Base-by-base conservation (phyloP, 176 grass and related monocot genomes). In the Eragrostis curvula region DNA sequence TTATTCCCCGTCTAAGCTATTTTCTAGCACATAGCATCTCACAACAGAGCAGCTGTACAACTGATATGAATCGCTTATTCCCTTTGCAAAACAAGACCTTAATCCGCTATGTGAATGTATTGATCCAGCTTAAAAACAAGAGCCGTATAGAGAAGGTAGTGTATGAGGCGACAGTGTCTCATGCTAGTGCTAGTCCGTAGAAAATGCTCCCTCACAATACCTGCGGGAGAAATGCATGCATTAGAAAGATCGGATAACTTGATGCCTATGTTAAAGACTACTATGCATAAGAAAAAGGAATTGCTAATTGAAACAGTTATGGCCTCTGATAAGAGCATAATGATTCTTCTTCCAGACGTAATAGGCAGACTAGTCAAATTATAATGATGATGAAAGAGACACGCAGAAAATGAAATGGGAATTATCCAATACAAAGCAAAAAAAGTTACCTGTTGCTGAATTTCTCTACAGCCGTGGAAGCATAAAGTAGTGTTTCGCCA, bases 171-270 rank as follows among this genome's bases (percentile, higher is more conserved):
- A 14, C 5, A 46, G 13, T 44, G 46, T 80, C 44, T 65, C 17
- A 47, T 58, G 28, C 49, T 32, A 41, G 47, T 81, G 72, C 41
- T 83, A 97, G 44, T 91, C 95, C 69, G 91, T 73, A 45, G 92
- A 97, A 68, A 97, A 97, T 66, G 83, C 90, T 71, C 95, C 92
- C 43, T 97, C 90, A 29, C 92, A 97, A 80, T 97, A 97, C 90
- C 92, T 97, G 89, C 15, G 6, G 67, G 23, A 62, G 15, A 15
- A 81, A 72, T 67, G 43, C 12, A 41, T 85, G 64, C 9, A 73
- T 59, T 67, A 75, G 36, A 29, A 70, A 81, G 17, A 65, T 21
- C 45, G 52, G 6, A 71, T 68, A 36, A 1, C 1, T 32, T 43
- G 46, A 47, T 29, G 29, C 56, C 18, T n/a, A 64, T 32, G 11